Evolutionary conservation across 2,329 filamentous ascomycete species (phyloP).

Genomic region (Aspergillus quadricinctus): DNA sequence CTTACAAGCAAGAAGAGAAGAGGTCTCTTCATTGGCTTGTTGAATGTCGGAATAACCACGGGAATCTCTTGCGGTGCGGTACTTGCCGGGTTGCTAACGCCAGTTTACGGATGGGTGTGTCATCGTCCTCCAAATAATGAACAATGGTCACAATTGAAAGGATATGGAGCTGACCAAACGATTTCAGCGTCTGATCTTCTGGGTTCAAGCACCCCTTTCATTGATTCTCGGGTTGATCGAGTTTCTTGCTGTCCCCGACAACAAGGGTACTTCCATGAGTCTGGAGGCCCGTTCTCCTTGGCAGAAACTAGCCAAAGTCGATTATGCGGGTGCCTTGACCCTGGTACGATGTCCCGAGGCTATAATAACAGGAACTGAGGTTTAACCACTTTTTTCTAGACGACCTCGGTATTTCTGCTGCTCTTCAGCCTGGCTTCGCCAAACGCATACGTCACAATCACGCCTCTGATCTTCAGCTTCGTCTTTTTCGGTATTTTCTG

Average conservation of each 20-base stretch:
- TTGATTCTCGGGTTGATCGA: slow-evolving; percentile 59
- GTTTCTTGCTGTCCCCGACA: slow-evolving; percentile 60
- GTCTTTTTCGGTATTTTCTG: slow-evolving; percentile 55
- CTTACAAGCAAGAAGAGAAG: slow-evolving; percentile 62
- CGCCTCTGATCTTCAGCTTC: slow-evolving; percentile 59
- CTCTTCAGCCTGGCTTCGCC: slow-evolving; percentile 66
- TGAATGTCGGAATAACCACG: slow-evolving; percentile 68
- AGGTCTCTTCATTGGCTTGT: slow-evolving; percentile 68
- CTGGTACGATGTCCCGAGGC: slow-evolving; percentile 46
- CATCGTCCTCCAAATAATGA: not conserved
- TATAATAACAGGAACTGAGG: not conserved
- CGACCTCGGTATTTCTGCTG: slow-evolving; percentile 63
- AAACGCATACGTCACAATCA: slow-evolving; percentile 47
- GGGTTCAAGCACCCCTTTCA: slow-evolving; percentile 63
- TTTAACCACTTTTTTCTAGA: slow-evolving; percentile 38
- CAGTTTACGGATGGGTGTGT: slow-evolving; percentile 65
- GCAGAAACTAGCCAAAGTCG: slow-evolving; percentile 60
- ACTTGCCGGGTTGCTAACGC: slow-evolving; percentile 62
- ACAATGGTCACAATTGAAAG: not conserved
- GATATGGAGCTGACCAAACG: not conserved
- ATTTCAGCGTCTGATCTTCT: slow-evolving; percentile 64
- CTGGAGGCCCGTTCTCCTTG: slow-evolving; percentile 37
- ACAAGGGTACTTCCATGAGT: slow-evolving; percentile 31
- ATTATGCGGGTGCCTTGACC: slow-evolving; percentile 69
- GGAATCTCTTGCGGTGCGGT: slow-evolving; percentile 70